Evolutionary conservation across 768 basidiomycete species (phyloP), one percentile per base, ranked within the genome.

Genomic region (Roridomyces roridus): DNA sequence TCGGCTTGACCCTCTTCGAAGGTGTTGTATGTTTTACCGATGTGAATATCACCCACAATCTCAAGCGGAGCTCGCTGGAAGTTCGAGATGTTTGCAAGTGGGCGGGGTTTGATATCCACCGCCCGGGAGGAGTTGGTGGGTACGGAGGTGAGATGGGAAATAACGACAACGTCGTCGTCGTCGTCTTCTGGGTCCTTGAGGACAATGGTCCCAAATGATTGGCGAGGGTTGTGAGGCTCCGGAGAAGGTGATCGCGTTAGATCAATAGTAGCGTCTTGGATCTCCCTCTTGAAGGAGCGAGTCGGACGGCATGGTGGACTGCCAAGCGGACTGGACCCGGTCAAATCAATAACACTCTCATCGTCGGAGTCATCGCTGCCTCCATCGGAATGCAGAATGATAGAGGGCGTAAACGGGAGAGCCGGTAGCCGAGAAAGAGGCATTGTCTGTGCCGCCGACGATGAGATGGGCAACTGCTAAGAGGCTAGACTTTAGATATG

Each of bases 31-130:
- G 25, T 18, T 17, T 21, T 31, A 15, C 41, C 42, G 29, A 50
- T 55, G 10, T 44, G 21, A 31, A 42, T 48, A 24, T 34, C 40
- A 1, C 34, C 24, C n/a, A 53, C 17, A 20, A 48, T 42, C 12
- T 40, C 35, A 24, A 56, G 57, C 21, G 47, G 45, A 29, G 41
- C 31, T 2, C 36, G 55, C 29, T 48, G 53, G 18, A 46, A 55
- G n/a, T 60, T 45, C 55, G 59, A 41, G 21, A 63, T 7, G 23
- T 60, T 41, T 11, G 58, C 44, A 5, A 60, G 14, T 2, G 53
- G 53, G 34, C 40, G 26, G 7, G 18, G 53, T 23, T 55, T 47
- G 12, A 24, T 6, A 2, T 21, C 7, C 14, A 14, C 21, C 35
- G 45, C 9, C 18, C 29, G 10, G 29, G 14, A 6, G 15, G 35